Percentiles rank a stretch among this genome's conserved stretches.
phyloP scores from a whole-genome alignment of 2,329 filamentous ascomycete species.

The Verticillium albo-atrum region DNA sequence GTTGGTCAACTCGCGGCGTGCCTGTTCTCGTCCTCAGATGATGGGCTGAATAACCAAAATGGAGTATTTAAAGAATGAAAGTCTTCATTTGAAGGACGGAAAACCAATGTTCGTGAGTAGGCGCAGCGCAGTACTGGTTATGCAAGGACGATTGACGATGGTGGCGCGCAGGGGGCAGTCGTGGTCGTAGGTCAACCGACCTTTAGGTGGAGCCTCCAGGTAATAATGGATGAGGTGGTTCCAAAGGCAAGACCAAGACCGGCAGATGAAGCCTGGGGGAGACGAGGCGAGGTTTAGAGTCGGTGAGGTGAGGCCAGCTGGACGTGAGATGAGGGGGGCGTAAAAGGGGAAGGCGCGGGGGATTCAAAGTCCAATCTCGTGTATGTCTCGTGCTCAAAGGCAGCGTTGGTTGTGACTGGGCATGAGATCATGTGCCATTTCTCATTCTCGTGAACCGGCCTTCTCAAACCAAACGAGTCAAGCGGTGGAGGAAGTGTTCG shows the following conservation, averaged over 20 bases:
- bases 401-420: neutral
- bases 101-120: neutral
- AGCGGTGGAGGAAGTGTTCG: neutral
- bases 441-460: neutral
- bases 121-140: neutral
- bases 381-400: neutral
- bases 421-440: neutral
- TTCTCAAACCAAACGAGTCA: neutral
- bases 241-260: too few species aligned
- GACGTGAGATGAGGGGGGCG: neutral
- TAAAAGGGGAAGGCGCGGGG: neutral
- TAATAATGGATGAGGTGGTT: neutral
- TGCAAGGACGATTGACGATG: neutral
- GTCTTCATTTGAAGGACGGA: neutral
- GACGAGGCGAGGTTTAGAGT: neutral
- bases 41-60: too few species aligned
- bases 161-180: slow-evolving; percentile 2
- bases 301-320: neutral
- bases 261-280: too few species aligned
- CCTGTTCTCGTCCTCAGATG: neutral
- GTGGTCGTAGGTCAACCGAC: neutral
- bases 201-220: neutral
- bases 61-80: neutral
- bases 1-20: neutral
- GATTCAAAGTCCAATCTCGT: neutral